Evolutionary conservation across 169 alveolate species (phyloP).

Genomic region (Plasmodium yoelii): DNA sequence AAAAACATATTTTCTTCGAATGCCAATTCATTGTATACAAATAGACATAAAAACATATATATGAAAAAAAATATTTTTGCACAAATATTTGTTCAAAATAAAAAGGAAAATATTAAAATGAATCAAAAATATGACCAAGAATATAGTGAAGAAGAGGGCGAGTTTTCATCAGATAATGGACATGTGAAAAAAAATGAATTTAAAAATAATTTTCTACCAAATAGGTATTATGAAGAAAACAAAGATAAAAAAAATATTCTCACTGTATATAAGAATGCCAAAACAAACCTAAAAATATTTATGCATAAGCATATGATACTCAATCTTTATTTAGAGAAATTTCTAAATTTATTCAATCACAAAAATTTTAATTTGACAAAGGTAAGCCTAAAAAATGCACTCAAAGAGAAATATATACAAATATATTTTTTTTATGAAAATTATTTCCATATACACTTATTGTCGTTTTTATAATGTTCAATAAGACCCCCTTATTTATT

Average conservation of each 20-base stretch:
- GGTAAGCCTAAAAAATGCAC: conserved; percentile 11
- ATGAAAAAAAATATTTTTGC: conserved; percentile 66
- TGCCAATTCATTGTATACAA: conserved; percentile 21
- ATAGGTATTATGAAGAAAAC: conserved; percentile 59
- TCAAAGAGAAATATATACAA: not conserved
- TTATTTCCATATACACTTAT: too few relatives aligned
- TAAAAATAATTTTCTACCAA: conserved; percentile 27
- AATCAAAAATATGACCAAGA: conserved; percentile 54
- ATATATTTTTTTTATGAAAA: not conserved
- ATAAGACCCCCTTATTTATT: too few relatives aligned
- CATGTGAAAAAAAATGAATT: conserved; percentile 36
- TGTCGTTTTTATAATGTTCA: too few relatives aligned
- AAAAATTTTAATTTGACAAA: conserved; percentile 69
- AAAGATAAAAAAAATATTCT: conserved; percentile 55
- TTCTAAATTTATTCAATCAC: conserved; percentile 60
- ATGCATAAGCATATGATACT: conserved; percentile 72
- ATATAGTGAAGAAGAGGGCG: conserved; percentile 28
- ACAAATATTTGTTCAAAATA: conserved; percentile 71
- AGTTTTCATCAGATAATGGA: conserved; percentile 24
- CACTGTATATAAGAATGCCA: conserved; percentile 46
- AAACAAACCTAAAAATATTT: conserved; percentile 43
- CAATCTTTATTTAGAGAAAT: conserved; percentile 53
- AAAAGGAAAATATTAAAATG: conserved; percentile 30
- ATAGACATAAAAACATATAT: conserved; percentile 54
- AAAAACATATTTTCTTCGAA: conserved; percentile 52